Base-by-base conservation (phyloP, 176 grass and related monocot genomes). In the Poa annua region DNA sequence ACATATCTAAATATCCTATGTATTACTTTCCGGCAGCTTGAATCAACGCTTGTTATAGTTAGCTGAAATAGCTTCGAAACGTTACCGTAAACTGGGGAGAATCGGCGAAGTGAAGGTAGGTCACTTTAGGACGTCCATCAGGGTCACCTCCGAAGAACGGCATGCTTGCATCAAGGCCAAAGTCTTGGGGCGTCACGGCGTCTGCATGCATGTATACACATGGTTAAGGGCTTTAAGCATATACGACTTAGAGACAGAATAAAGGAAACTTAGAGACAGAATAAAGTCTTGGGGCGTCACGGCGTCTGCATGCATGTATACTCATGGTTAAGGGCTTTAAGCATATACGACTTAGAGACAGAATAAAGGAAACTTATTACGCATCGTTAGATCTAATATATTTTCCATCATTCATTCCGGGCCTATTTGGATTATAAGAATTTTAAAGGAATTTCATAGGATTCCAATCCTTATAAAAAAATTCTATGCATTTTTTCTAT, bases 21-120 rank as follows among this genome's bases (percentile, higher is more conserved):
- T 29, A 29, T 29, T 29, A 29, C 29, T 29, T 29, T 29, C 29
- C 29, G 29, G 1, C 2, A 29, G 29, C 29, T 29, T 29, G 29
- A 29, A 29, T 29, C 29, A 29, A 29, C 29, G 29, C 2, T 29
- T 29, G 1, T 29, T 29, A 29, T 29, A 57, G n/a, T 24, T 24
- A 11, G 21, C 55, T 60, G 11, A 25, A 21, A 25, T 60, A 12
- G 10, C 11, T 24, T 1, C 1, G 8, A 65, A 32, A 25, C 5
- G 25, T 56, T 88, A 92, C 90, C 76, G 88, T 84, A 70, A 95
- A 81, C 13, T 47, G 75, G 33, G 33, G 55, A 60, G 64, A 71
- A 13, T 79, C 57, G 5, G 73, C 87, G 33, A 90, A 83, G 71
- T 86, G 88, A 48, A 95, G 71, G 39, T 95, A 95, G 24, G 90